Base-by-base conservation (phyloP, 805 yeast genomes). In the Yarrowia sp. region DNA sequence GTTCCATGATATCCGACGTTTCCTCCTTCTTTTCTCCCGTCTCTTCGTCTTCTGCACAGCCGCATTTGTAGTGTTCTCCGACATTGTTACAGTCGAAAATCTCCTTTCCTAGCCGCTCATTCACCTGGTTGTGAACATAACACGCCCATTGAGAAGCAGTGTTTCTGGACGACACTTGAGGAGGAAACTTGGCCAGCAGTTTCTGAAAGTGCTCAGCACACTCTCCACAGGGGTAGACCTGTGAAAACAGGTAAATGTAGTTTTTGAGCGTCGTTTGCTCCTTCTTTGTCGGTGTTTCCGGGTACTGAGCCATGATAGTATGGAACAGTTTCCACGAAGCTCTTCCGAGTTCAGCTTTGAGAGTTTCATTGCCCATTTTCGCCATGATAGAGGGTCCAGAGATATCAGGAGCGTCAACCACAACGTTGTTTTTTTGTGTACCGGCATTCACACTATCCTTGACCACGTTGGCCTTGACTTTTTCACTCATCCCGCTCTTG, bases 121-220 rank as follows among this genome's bases (percentile, higher is more conserved):
- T 93, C 39, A 92, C 98, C 71, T 86, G 81, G 74, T 93, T 92
- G 77, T 92, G 98, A 4, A 92, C 80, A 71, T 88, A 88, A 73
- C 99, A 95, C 0, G 99, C 99, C 99, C 99, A 95, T 68, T 90
- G 77, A 0, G 97, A 91, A 0, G 99, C 98, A 3, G 84, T 83
- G 67, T 86, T 85, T 66, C 97, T 81, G 22, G 88, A 81, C 8
- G 84, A 79, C 3, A 88, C 81, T 72, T 95, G 99, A 2, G 97
- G 97, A 1, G 99, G 98, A 71, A 79, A 86, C 70, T 87, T 81
- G 65, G 78, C 72, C 65, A 95, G 76, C 68, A 93, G 77, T 72
- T 83, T 77, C 68, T 83, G 88, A 75, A 95, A 95, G 75, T 95
- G 98, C 68, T 90, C 80, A 0, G 99, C 98, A 77, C 98, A 95